A percentile compares a stretch with the other conserved stretches of the same genome.
These are phyloP conservation scores for Agaricus subrufescens DNA, from an alignment of 768 basidiomycete species.

Conservation along the genomic window DNA sequence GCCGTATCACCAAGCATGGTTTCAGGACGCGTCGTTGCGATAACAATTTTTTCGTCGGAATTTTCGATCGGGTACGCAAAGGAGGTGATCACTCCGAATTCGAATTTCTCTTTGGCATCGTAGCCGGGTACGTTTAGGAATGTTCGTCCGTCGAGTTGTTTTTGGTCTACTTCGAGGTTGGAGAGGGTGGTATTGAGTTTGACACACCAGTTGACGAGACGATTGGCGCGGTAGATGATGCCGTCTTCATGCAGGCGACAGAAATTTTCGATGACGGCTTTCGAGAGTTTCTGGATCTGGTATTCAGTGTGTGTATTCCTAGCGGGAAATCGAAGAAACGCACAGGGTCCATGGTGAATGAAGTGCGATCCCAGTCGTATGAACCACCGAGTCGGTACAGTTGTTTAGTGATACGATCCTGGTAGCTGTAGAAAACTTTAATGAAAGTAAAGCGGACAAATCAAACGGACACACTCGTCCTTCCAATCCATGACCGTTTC, in stretches of 20 bases:
- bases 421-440: slow-evolving; percentile 59
- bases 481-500: slow-evolving; percentile 95
- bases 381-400: slow-evolving; percentile 86
- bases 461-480: slow-evolving; percentile 64
- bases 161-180: slow-evolving; percentile 98
- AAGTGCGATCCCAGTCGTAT: slow-evolving; percentile 90
- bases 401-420: slow-evolving; percentile 88
- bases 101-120: slow-evolving; percentile 90
- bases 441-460: background rate
- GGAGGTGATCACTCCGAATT: slow-evolving; percentile 95
- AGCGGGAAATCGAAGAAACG: slow-evolving; percentile 13
- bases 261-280: slow-evolving; percentile 89
- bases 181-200: slow-evolving; percentile 93
- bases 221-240: slow-evolving; percentile 90
- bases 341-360: slow-evolving; percentile 94
- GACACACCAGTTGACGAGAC: slow-evolving; percentile 98
- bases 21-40: slow-evolving; percentile 97
- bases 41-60: slow-evolving; percentile 89
- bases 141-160: slow-evolving; percentile 80
- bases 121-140: slow-evolving; percentile 91
- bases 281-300: slow-evolving; percentile 57
- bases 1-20: slow-evolving; percentile 99
- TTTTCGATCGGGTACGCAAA: slow-evolving; percentile 91
- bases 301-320: background rate
- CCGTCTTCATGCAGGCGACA: slow-evolving; percentile 89